Base-by-base conservation (phyloP, 2,329 filamentous ascomycete genomes). In the Neophaeococcomyces aloes region DNA sequence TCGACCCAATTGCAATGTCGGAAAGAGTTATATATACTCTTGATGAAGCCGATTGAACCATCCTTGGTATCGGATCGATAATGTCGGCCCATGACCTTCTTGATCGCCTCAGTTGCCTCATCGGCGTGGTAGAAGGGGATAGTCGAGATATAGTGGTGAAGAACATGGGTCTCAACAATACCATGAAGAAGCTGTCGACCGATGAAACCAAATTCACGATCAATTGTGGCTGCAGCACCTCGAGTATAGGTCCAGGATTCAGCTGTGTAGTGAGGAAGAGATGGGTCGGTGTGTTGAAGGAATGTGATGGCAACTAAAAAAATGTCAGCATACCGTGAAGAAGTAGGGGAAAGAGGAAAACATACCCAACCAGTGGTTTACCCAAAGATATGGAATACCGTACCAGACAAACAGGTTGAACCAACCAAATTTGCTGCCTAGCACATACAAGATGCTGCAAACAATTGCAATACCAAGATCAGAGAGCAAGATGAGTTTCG, bases 331-430 rank as follows among this genome's bases (percentile, higher is more conserved):
- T 40, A 42, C 44, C 38, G 30, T 31, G 40, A 39, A 39, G 17
- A 36, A 23, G n/a, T n/a, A 13, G 19, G 8, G 15, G 32, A n/a
- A 23, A 31, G 35, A 18, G 13, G 41, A 46, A 44, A 40, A 75
- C 84, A 75, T 79, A 91, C 86, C 85, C 45, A 96, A 83, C 89
- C 89, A 96, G 78, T 95, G 87, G 77, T 96, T 94, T 45, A 95
- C 88, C 89, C 89, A 95, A 49, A 95, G 74, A 65, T 96, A 98
- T 29, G 91, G 91, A 47, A 93, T 61, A 59, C 88, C 79, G 70
- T 98, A 98, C 89, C 91, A 96, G 51, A 98, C 83, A 48, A 84
- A 69, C 63, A 96, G 72, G 72, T 95, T 96, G 61, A 71, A 63
- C 72, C 80, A 89, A 59, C 91, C 91, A 56, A 81, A 95, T 45